Evolutionary conservation across 2,329 filamentous ascomycete species (phyloP).

Genomic region (Parasarocladium wereldwijsianum): DNA sequence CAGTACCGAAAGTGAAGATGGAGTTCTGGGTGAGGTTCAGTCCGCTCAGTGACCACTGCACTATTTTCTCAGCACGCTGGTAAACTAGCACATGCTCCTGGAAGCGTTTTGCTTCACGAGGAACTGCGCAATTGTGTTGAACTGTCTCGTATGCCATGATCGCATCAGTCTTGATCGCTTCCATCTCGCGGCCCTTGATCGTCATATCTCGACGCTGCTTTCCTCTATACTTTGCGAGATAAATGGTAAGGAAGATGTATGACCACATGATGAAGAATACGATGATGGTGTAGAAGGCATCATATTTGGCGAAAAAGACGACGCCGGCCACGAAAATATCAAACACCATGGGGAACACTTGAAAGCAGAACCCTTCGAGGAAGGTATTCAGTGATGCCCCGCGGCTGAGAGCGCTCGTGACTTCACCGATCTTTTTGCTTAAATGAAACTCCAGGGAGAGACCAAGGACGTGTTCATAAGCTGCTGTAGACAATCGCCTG

Average conservation of each 20-base stretch:
- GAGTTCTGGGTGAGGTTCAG: slow-evolving; percentile 49
- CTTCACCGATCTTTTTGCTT: slow-evolving; percentile 34
- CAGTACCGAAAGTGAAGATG: slow-evolving; percentile 46
- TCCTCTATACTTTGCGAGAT: slow-evolving; percentile 30
- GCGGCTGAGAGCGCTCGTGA: slow-evolving; percentile 32
- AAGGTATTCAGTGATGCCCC: slow-evolving; percentile 33
- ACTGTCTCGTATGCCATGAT: slow-evolving; percentile 40
- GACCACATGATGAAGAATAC: slow-evolving; percentile 32
- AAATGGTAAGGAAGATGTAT: slow-evolving; percentile 35
- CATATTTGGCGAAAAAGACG: slow-evolving; percentile 28
- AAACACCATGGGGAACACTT: slow-evolving; percentile 33
- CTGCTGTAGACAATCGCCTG: slow-evolving; percentile 25
- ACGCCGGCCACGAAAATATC: slow-evolving; percentile 33
- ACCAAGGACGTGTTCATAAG: slow-evolving; percentile 30
- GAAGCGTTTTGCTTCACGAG: slow-evolving; percentile 42
- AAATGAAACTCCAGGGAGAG: slow-evolving; percentile 35
- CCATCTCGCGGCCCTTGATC: slow-evolving; percentile 28
- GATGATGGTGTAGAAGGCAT: slow-evolving; percentile 32
- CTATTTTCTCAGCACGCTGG: slow-evolving; percentile 41
- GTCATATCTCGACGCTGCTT: slow-evolving; percentile 29
- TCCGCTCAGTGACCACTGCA: slow-evolving; percentile 38
- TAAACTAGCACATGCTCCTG: slow-evolving; percentile 34
- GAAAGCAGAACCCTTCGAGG: slow-evolving; percentile 31
- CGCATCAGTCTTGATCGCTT: slow-evolving; percentile 32
- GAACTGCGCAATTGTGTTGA: slow-evolving; percentile 49